A percentile compares a stretch with the other conserved stretches of the same genome.
Evolutionary conservation across 805 yeast species (phyloP).

Genomic region (Wickerhamiella occidentalis): DNA sequence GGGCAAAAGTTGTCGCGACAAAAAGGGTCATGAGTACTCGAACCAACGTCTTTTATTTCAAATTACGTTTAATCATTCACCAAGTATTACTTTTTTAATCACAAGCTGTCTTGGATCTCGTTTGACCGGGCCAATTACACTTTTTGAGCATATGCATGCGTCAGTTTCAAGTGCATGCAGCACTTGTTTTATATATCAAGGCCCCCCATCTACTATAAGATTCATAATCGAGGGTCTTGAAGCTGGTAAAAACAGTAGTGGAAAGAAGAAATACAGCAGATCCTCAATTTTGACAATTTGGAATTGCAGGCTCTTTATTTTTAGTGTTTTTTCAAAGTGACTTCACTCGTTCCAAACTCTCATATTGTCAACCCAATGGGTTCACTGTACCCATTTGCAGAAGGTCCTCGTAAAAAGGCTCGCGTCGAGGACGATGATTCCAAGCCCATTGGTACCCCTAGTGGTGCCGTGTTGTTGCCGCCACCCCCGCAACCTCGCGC

Average conservation of each 20-base stretch:
- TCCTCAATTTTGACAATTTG: background rate
- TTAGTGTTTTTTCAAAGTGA: constrained; percentile 2
- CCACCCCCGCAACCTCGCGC: constrained; percentile 9
- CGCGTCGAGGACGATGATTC: constrained; percentile 4
- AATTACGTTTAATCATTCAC: too few species aligned
- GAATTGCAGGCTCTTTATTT: background rate
- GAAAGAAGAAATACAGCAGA: background rate
- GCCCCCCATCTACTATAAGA: background rate
- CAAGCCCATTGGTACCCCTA: background rate
- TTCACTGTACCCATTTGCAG: constrained; percentile 4
- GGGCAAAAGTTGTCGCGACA: background rate
- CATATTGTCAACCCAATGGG: constrained; percentile 4
- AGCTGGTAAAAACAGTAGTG: background rate
- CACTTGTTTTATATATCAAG: constrained; percentile 6
- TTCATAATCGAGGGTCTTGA: constrained; percentile 1
- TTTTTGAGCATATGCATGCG: constrained; percentile 2
- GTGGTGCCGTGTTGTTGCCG: background rate
- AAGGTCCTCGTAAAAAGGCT: constrained; percentile 8
- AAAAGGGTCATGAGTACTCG: too few species aligned
- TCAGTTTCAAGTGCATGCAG: constrained; percentile 4
- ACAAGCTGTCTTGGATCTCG: background rate
- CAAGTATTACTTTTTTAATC: background rate
- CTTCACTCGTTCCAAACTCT: constrained; percentile 4
- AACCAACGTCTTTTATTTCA: too few species aligned
- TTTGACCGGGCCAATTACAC: background rate